Evolutionary conservation across 306 rosid species (phyloP).

Genomic region (Hylodesmum podocarpum): DNA sequence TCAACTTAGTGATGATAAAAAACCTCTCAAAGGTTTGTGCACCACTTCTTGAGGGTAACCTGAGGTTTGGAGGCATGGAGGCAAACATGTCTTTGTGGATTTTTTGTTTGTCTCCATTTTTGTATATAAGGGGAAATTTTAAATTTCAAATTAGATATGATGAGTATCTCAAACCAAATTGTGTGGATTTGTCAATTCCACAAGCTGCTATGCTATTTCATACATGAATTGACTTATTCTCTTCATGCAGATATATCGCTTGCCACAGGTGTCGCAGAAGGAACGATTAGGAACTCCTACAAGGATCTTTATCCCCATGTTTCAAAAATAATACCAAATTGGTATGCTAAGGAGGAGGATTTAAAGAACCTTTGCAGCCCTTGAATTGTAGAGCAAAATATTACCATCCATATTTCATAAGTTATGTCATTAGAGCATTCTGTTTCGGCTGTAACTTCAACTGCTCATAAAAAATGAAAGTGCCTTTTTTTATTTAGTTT

Average conservation of each 20-base stretch:
- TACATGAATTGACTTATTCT: conserved; percentile 6
- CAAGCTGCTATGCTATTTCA: background rate
- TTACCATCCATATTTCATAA: background rate
- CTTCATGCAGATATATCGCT: conserved; percentile 78
- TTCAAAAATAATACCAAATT: conserved; percentile 86
- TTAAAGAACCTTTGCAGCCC: conserved; percentile 89
- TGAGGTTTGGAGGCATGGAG: conserved; percentile 11
- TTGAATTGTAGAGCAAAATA: conserved; percentile 41
- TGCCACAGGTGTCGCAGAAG: conserved; percentile 98
- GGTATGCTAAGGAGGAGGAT: conserved; percentile 96
- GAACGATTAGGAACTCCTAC: conserved; percentile 88
- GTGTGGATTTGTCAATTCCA: background rate
- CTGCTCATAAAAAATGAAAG: conserved; percentile 25
- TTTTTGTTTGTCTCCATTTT: background rate
- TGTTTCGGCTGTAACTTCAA: conserved; percentile 33
- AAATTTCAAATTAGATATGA: background rate
- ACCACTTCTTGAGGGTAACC: background rate
- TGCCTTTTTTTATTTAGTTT: background rate
- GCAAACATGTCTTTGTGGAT: background rate
- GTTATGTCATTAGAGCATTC: conserved; percentile 24
- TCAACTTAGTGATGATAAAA: conserved; percentile 91
- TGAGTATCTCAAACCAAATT: background rate
- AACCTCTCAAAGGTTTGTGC: conserved; percentile 80
- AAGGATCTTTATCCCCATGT: conserved; percentile 90
- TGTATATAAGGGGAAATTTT: background rate